These are phyloP conservation scores for Suillus tomentosus DNA, from an alignment of 768 basidiomycete genomes.

Conservation along the genomic window DNA sequence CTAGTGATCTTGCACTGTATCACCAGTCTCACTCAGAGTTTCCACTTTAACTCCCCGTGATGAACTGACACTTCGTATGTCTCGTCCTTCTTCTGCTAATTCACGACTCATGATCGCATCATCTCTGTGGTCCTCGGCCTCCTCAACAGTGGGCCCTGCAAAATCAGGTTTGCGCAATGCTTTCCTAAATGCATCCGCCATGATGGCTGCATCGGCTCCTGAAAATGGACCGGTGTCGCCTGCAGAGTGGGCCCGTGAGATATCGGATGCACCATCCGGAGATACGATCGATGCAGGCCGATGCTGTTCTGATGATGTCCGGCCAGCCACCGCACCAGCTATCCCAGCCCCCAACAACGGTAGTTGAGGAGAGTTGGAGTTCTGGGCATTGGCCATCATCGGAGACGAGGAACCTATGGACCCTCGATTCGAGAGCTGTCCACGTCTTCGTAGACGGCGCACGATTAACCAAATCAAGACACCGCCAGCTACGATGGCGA, in stretches of 20 bases:
- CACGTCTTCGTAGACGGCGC: slow-evolving; percentile 61
- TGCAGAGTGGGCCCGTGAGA: slow-evolving; percentile 59
- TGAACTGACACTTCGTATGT: slow-evolving; percentile 81
- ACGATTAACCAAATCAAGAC: slow-evolving; percentile 73
- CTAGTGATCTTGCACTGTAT: slow-evolving; percentile 49
- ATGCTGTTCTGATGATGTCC: slow-evolving; percentile 33
- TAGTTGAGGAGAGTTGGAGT: slow-evolving; percentile 43
- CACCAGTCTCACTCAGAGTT: slow-evolving; percentile 54
- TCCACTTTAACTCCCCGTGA: slow-evolving; percentile 81
- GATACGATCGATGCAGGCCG: slow-evolving; percentile 44
- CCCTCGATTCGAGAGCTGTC: slow-evolving; percentile 56
- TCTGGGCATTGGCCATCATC: slow-evolving; percentile 72
- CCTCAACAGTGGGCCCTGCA: slow-evolving; percentile 66
- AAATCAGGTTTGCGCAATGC: slow-evolving; percentile 90
- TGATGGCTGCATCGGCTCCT: slow-evolving; percentile 85
- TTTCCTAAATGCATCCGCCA: slow-evolving; percentile 90
- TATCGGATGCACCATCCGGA: slow-evolving; percentile 77
- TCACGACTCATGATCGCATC: slow-evolving; percentile 61
- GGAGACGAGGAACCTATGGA: slow-evolving; percentile 81
- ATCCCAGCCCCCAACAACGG: slow-evolving; percentile 45
- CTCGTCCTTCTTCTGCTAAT: slow-evolving; percentile 87
- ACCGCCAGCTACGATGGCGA: slow-evolving; percentile 73
- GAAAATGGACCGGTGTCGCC: slow-evolving; percentile 75
- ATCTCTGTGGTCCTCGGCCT: slow-evolving; percentile 46
- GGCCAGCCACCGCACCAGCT: slow-evolving; percentile 34